Base-by-base conservation (phyloP, 129 eudicot genomes). In the Gnaphalium uliginosum region DNA sequence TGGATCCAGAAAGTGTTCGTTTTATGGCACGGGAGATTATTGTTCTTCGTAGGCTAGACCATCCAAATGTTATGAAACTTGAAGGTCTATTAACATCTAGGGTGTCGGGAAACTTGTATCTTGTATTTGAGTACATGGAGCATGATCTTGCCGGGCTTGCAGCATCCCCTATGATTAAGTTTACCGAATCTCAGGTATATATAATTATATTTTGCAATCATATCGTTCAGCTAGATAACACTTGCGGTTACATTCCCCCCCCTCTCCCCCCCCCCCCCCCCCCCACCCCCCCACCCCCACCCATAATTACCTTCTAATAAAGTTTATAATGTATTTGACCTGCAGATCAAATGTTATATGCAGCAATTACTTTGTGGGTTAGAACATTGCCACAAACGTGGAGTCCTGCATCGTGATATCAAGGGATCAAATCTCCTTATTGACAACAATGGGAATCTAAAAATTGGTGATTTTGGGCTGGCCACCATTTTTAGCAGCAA, bases 1-100 rank as follows among this genome's bases (percentile, higher is more conserved):
- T 87, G 96, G 96, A 89, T 72, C 96, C 96, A 7, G 96, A 87
- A 75, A 89, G 96, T 51, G 90, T 89, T 35, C 88, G 92, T 51
- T 89, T 89, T 84, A 90, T 90, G 96, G 90, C 96, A 54, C 82
- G 96, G 71, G 96, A 90, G 78, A 87, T 90, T 71, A 87, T 87
- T 69, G 84, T 90, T 72, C 76, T 90, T 51, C 89, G 96, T 64
- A 82, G 96, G 79, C 75, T 90, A 70, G 93, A 90, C 68, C 96
- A 90, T 75, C 96, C 92, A 56, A 90, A 90, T 77, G 92, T 90
- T 66, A 90, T 90, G 92, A 90, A 85, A 82, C 92, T 90, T 77
- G 92, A 90, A 83, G 96, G 92, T 53, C 74, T 90, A 51, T 84
- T 90, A 68, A 87, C 92, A 56, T 90, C 96, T 17, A 81, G 90